phyloP scores from a whole-genome alignment of 306 rosid genomes.

The Ochetophila trinervis region DNA sequence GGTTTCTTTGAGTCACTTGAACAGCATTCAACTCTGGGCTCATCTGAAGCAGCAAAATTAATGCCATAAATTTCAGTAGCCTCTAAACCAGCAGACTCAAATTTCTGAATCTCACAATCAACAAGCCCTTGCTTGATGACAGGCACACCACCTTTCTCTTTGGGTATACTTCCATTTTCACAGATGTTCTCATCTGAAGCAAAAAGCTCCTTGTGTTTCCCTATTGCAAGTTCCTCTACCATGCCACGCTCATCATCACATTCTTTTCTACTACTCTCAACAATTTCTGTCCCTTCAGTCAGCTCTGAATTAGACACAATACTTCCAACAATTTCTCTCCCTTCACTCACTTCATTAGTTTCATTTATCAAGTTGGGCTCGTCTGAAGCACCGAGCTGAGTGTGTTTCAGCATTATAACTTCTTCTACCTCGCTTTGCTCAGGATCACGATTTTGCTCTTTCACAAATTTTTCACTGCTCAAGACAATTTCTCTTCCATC shows the following conservation, averaged over 20 bases:
- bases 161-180: neutral
- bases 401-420: neutral
- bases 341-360: neutral
- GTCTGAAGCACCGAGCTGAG: neutral
- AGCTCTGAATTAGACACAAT: neutral
- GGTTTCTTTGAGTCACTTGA: neutral
- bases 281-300: neutral
- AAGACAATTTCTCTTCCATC: constrained; percentile 1
- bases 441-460: neutral
- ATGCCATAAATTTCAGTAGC: neutral
- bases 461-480: neutral
- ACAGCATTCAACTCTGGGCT: neutral
- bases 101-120: constrained; percentile 1
- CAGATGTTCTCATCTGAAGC: neutral
- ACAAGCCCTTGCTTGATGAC: neutral
- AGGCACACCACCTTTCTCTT: constrained; percentile 1
- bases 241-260: neutral
- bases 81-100: neutral
- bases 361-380: neutral
- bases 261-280: neutral
- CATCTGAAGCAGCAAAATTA: neutral
- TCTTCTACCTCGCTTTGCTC: neutral
- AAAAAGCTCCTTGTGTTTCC: neutral
- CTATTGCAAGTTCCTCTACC: neutral
- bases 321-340: neutral